Evolutionary conservation across 352 stramenopile genomes (phyloP), one percentile per base, ranked within the genome.

Genomic region (Pythium chondricola): DNA sequence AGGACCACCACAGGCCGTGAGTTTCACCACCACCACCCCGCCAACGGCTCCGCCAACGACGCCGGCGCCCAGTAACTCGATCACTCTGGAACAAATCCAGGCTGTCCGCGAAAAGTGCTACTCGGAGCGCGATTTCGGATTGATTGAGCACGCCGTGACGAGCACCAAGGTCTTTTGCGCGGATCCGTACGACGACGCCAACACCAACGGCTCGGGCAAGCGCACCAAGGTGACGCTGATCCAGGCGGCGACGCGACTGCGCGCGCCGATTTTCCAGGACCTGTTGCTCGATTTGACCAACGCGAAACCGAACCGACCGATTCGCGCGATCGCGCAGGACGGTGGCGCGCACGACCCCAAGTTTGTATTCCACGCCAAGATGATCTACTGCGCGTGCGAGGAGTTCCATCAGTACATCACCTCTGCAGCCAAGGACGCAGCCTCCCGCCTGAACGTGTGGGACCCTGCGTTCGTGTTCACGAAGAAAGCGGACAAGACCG

Each of bases 201-300:
- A 13, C 18, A 16, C 24, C 4, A 33, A 7, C 29, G 17, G 32
- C 27, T 16, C 25, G 29, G 36, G 36, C 0, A 14, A 38, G 2
- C 47, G 47, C 1, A 54, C 47, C 1, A 13, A 43, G 2, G 44
- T 60, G 3, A 69, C 64, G 1, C 62, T 67, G 17, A 67, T 63
- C 30, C 20, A 52, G 14, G 56, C 46, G 4, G 37, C 44, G 21
- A 61, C 59, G 10, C 53, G 51, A 0, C 49, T 83, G 16, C 43
- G 35, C 0, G 59, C 49, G 13, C 61, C 67, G 22, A 56, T 65
- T 14, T 73, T 83, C 40, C 35, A 53, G 26, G 71, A 81, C 39
- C 37, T 89, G 16, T 60, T 65, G 43, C 33, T 88, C n/a, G 69
- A 88, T 44, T 45, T 88, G 13, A 31, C 47, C 2, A 44, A 29